Percentiles rank a stretch among this genome's conserved stretches.
These are phyloP conservation scores for Ulvella scutata DNA, from an alignment of 139 green algal genomes.

Conservation along the genomic window DNA sequence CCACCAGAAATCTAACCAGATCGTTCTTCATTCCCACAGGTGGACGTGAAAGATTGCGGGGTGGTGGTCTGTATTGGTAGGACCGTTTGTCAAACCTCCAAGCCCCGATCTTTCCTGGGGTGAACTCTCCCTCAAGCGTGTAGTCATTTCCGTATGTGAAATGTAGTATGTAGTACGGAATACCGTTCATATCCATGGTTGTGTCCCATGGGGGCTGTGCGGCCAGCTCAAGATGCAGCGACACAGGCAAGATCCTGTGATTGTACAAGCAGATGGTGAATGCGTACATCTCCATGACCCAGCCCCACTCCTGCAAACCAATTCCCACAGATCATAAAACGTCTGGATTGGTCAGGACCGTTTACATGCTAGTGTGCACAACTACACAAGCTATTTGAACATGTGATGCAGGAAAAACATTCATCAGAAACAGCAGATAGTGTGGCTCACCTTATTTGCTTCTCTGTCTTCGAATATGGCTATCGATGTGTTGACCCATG, in stretches of 20 bases:
- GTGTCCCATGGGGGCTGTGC: constrained; percentile 83
- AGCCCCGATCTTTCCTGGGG: constrained; percentile 61
- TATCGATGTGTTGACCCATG: constrained; percentile 82
- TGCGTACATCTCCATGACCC: constrained; percentile 91
- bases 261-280: constrained; percentile 68
- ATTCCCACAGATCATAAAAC: too few species aligned
- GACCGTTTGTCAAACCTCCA: constrained; percentile 96
- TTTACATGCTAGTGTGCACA: too few species aligned
- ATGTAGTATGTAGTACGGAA: constrained; percentile 81
- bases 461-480: constrained; percentile 78
- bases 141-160: constrained; percentile 97
- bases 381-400: too few species aligned
- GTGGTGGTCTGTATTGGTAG: constrained; percentile 39
- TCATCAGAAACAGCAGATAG: too few species aligned
- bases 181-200: constrained; percentile 20
- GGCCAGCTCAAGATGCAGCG: constrained; percentile 34
- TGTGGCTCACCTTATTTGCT: constrained; percentile 39
- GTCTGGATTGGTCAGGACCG: too few species aligned
- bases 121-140: constrained; percentile 50
- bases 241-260: constrained; percentile 38
- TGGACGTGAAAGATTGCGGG: constrained; percentile 38
- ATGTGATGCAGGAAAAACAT: too few species aligned
- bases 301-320: constrained; percentile 56
- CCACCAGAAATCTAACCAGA: constrained; percentile 48
- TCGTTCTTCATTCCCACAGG: constrained; percentile 61